Evolutionary conservation across 2,329 filamentous ascomycete genomes (phyloP), one percentile per base, ranked within the genome.

Genomic region (Phialophora verrucosa): DNA sequence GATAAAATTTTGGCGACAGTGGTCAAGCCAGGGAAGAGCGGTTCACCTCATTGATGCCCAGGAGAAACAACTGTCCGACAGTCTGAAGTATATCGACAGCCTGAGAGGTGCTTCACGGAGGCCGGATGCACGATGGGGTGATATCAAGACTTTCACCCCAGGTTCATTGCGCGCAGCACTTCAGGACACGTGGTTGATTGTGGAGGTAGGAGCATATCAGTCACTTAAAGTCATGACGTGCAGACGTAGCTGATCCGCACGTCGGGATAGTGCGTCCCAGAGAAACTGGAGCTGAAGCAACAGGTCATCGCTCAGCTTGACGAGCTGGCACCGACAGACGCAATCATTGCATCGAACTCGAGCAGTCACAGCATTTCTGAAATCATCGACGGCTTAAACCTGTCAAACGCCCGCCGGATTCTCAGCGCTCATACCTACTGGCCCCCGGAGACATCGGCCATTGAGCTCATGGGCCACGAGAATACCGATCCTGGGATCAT

Each of bases 261-360:
- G 1, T 31, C 17, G 17, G 25, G 3, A 12, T 47, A 82, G 80
- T 82, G 81, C 62, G 76, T 83, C 7, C 81, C 82, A 0, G 82
- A 83, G 66, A 74, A 75, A 29, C 70, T 83, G 7, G 50, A 73
- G 0, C 70, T 82, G n/a, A 83, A 83, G 67, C 76, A 73, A 54
- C 69, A 74, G 1, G 73, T 81, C 4, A 76, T 83, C 27, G 51
- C 66, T 0, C 70, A 82, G 25, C 72, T 83, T 1, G 82, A 83
- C 67, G 64, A 73, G 0, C 55, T 78, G 1, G 76, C 81, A 0
- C 70, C 73, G 0, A 64, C 72, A 0, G 74, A 77, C 0, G 77
- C 77, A 0, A 79, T 83, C 5, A 77, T 83, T 53, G 81, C 79
- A 0, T 82, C 80, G 0, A 83, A 83, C 60, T 83, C 82, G 0